Conservation (phyloP, 345 rosid species). For the Microthlaspi erraticum region DNA sequence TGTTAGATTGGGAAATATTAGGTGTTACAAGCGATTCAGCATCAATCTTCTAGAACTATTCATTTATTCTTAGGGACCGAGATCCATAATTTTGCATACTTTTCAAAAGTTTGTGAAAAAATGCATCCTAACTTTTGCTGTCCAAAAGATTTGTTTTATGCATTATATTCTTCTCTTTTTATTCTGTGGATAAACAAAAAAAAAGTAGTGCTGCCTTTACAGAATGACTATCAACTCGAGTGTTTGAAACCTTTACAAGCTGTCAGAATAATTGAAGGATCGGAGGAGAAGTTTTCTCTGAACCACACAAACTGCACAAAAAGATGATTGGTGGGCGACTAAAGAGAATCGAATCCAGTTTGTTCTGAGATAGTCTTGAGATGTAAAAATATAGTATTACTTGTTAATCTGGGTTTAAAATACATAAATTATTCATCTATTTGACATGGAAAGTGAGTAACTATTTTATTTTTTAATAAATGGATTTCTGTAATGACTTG, state of each 20-base stretch:
- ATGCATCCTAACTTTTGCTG: neutral
- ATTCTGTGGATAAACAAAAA: too few relatives aligned
- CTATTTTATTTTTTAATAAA: too few relatives aligned
- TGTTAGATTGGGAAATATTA: neutral
- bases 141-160: slow-evolving; percentile 1
- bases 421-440: too few relatives aligned
- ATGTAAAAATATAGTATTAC: too few relatives aligned
- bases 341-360: neutral
- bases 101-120: neutral
- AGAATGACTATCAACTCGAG: neutral
- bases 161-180: neutral
- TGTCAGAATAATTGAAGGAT: neutral
- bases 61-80: neutral
- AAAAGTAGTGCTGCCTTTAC: slow-evolving; percentile 1
- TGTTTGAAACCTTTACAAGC: neutral
- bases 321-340: neutral
- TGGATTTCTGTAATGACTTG: too few relatives aligned
- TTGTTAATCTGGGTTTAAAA: too few relatives aligned
- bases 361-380: too few relatives aligned
- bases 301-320: neutral
- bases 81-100: neutral
- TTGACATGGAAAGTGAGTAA: too few relatives aligned
- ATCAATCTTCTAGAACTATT: slow-evolving; percentile 1
- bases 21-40: too few relatives aligned
- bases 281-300: neutral